Evolutionary conservation across 1,284 basidiomycete genomes (phyloP), one percentile per base, ranked within the genome.

Genomic region (Trametes sp.): DNA sequence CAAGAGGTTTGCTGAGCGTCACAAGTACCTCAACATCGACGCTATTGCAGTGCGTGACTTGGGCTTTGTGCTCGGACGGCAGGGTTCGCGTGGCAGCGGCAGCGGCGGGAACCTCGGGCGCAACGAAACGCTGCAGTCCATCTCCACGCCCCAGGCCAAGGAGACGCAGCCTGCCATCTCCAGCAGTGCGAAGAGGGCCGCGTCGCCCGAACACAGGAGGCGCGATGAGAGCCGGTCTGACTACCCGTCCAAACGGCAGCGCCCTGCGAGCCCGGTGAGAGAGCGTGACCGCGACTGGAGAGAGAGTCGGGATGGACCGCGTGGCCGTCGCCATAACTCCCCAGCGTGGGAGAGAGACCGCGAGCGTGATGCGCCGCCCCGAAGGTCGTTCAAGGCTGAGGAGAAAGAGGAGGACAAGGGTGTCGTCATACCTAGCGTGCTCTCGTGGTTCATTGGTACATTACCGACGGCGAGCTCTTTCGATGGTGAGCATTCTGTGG

Each of bases 41-140:
- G 89, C 94, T 28, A 96, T 98, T 63, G 95, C 95, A 1, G 84
- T 88, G 14, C 87, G 90, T 29, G 96, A 99, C 75, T 85, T 98
- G 23, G 96, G 96, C 21, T 88, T 93, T 68, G 85, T 88, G 7
- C 45, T 61, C 83, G 68, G 63, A 62, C 35, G 67, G 69, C 55
- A 68, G 59, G 28, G 44, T 36, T 26, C 66, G 63, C 62, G 72
- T 57, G 50, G 69, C 26, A 64, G 64, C 60, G 61, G 60, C 51
- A 66, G 63, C 49, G n/a, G n/a, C n/a, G 73, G 76, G 35, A 74
- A 64, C 2, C 74, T 85, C 14, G 78, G 75, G 23, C 81, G 84
- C 23, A 79, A 80, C 1, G 85, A 87, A 59, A 86, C 86, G 0
- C 73, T 78, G 51, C 74, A 79, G 54, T 85, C 81, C 0, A 70